phyloP scores from a whole-genome alignment of 306 rosid genomes.

The Prunus campanulata region DNA sequence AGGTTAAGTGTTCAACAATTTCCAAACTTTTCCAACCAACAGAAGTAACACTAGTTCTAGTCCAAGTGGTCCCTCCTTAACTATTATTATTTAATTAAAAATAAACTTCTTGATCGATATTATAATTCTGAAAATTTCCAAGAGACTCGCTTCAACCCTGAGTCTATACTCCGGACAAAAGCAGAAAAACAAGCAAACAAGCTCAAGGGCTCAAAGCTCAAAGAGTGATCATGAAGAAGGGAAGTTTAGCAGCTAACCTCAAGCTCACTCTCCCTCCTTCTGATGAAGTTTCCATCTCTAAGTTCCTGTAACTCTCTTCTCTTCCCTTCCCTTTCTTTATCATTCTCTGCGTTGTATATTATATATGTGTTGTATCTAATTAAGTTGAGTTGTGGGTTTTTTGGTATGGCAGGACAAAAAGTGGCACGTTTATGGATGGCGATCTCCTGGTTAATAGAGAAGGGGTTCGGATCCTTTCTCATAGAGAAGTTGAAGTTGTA shows the following conservation, averaged over 20 bases:
- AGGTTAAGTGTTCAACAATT: not conserved
- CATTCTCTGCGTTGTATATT: not conserved
- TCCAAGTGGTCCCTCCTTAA: slow-evolving; percentile 10
- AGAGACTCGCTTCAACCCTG: not conserved
- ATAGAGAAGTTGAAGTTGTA: slow-evolving; percentile 79
- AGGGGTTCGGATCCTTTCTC: slow-evolving; percentile 87
- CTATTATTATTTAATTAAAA: not conserved
- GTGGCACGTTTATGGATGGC: slow-evolving; percentile 92
- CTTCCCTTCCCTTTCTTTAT: slow-evolving; percentile 6
- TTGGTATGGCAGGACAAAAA: slow-evolving; percentile 61
- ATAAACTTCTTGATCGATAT: too few relatives aligned
- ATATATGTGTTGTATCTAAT: slow-evolving; percentile 16
- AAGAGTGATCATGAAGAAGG: slow-evolving; percentile 65
- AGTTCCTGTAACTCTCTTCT: slow-evolving; percentile 59
- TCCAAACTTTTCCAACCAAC: not conserved
- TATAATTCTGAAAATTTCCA: not conserved
- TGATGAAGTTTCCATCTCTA: slow-evolving; percentile 62
- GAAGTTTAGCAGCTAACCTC: slow-evolving; percentile 53
- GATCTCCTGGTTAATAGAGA: slow-evolving; percentile 92
- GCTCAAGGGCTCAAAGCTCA: not conserved
- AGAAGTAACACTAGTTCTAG: not conserved
- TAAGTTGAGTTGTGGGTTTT: slow-evolving; percentile 31
- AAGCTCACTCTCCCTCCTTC: slow-evolving; percentile 72
- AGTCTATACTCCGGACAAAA: not conserved
- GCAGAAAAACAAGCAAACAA: slow-evolving; percentile 2